Base-by-base conservation (phyloP, 768 basidiomycete genomes). In the Coprinopsis sp. region DNA sequence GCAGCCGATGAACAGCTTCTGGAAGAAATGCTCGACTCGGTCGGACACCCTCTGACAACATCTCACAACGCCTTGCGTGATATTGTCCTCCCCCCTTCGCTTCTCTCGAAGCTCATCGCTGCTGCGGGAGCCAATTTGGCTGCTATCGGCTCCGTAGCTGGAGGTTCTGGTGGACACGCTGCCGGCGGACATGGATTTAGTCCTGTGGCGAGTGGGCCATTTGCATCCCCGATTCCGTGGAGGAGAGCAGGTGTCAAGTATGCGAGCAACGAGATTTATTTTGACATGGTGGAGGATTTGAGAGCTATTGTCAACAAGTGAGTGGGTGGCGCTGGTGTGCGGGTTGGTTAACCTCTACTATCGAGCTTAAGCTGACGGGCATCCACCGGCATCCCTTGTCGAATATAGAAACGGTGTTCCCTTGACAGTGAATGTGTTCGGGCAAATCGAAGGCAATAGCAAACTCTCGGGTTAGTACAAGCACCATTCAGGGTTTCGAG, bases 171-270 rank as follows among this genome's bases (percentile, higher is more conserved):
- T 24, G 2, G 33, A 34, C 5, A 23, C 19, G 10, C 43, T 33
- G 6, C 31, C 43, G 6, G 43, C 21, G n/a, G n/a, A n/a, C n/a
- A n/a, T n/a, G 40, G 40, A 67, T 73, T 45, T 74, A 73, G 47
- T 67, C 74, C 5, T 67, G 75, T 60, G 34, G 50, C 68, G 13
- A 64, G 71, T 14, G 73, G 74, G 6, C 74, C 81, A 0, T 94
- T 96, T 60, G 80, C 91, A 1, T 91, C 90, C 1, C 87, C 90
- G 1, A 94, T 95, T 59, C 91, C 94, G 2, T 98, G 94, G 94
- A 77, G 95, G 46, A 87, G 87, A 62, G 76, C 85, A 1, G 88
- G 87, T 6, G 68, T 94, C 30, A 76, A 82, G 49, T 87, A 97
- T 61, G 79, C 84, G 24, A 84, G 78, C 64, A 95, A 96, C 58